A percentile compares a stretch with the other conserved stretches of the same genome.
Conservation (phyloP, 225 moss, liverwort and hornwort genomes). For the Lunularia cruciata region DNA sequence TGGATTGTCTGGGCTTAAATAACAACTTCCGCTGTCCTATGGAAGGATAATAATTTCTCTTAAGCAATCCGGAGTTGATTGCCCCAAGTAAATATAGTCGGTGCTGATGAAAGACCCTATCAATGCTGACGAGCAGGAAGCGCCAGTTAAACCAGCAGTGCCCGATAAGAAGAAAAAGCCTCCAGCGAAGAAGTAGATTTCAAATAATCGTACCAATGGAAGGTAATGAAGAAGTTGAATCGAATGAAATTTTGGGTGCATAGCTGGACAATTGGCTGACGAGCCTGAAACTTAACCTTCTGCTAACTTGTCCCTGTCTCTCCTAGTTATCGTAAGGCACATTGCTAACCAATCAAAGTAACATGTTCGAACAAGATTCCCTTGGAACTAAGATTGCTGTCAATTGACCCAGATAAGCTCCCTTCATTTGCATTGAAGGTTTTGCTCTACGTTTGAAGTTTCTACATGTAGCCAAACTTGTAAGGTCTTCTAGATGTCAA, state of each 20-base stretch:
- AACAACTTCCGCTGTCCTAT: too few species aligned
- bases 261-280: background rate
- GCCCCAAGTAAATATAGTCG: too few species aligned
- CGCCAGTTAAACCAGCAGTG: constrained; percentile 24
- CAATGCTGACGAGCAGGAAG: constrained; percentile 27
- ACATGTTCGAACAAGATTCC: too few species aligned
- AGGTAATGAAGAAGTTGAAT: constrained; percentile 2
- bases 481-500: too few species aligned
- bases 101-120: background rate
- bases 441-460: too few species aligned
- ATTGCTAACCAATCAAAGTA: background rate
- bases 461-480: too few species aligned
- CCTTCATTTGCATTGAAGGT: too few species aligned
- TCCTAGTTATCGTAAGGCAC: too few species aligned
- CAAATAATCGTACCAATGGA: background rate
- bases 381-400: too few species aligned
- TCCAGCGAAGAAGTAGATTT: constrained; percentile 20
- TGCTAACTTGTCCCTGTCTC: too few species aligned
- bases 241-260: background rate
- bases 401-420: too few species aligned
- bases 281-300: background rate
- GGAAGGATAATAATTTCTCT: too few species aligned
- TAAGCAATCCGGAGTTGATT: background rate
- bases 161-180: constrained; percentile 32
- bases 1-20: background rate